phyloP scores from a whole-genome alignment of 1,284 basidiomycete species.

The Ustilago loliicola region DNA sequence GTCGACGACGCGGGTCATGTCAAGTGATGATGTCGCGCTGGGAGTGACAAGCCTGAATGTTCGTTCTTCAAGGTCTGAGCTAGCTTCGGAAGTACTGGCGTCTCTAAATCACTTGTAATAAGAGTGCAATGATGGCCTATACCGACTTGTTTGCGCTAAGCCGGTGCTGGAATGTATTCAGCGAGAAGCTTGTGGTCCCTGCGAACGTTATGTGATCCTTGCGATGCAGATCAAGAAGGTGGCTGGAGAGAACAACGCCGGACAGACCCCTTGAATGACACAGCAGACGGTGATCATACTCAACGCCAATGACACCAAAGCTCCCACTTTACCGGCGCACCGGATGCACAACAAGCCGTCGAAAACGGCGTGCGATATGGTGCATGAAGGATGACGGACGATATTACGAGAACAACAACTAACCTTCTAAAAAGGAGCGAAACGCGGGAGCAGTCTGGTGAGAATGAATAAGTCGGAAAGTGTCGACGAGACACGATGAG shows the following conservation, averaged over 20 bases:
- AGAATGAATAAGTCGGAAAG: not conserved
- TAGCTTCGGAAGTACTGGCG: not conserved
- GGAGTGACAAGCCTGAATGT: not conserved
- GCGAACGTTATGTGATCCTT: not conserved
- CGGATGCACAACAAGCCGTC: not conserved
- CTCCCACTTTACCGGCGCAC: not conserved
- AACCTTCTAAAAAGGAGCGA: constrained; percentile 50
- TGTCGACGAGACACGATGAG: constrained; percentile 10
- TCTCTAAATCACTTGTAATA: not conserved
- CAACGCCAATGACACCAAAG: not conserved
- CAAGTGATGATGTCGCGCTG: not conserved
- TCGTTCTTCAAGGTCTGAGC: not conserved
- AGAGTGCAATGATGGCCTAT: too few relatives aligned
- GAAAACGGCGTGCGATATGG: not conserved
- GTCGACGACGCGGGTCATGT: not conserved
- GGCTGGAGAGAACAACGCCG: not conserved
- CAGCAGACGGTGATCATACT: not conserved
- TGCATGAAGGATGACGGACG: not conserved
- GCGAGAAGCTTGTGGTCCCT: not conserved
- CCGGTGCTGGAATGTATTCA: not conserved
- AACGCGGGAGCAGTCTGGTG: constrained; percentile 33
- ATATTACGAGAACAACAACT: constrained; percentile 8
- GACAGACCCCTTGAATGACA: not conserved
- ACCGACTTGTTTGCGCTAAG: too few relatives aligned
- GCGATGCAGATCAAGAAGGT: not conserved